Evolutionary conservation across 2,329 filamentous ascomycete species (phyloP).

Genomic region (Aspergillus sp.): DNA sequence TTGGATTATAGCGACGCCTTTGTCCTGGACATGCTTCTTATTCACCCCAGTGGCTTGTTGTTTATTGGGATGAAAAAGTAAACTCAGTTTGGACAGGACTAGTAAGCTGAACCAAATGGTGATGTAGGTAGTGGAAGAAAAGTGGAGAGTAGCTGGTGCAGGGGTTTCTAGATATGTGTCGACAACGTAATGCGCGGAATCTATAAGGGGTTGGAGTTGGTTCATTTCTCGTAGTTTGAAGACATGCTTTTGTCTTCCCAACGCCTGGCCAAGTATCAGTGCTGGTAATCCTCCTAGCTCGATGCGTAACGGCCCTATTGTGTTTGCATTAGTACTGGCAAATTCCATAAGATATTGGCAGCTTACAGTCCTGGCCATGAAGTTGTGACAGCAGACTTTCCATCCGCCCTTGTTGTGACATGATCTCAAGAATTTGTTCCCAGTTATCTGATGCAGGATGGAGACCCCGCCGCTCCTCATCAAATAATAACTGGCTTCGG

Average conservation of each 20-base stretch:
- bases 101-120: slow-evolving; percentile 14
- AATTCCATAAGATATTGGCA: not conserved
- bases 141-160: not conserved
- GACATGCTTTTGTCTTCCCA: not conserved
- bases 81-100: slow-evolving; percentile 7
- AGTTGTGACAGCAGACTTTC: not conserved
- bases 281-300: slow-evolving; percentile 1
- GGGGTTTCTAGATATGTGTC: slow-evolving; percentile 3
- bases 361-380: not conserved
- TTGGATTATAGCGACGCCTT: not conserved
- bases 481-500: not conserved
- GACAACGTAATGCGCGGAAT: slow-evolving; percentile 3
- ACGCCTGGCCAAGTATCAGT: slow-evolving; percentile 9
- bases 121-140: slow-evolving; percentile 5
- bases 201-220: not conserved
- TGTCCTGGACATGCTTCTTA: not conserved
- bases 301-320: slow-evolving; percentile 5
- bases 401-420: not conserved
- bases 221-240: slow-evolving; percentile 3
- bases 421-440: not conserved
- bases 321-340: not conserved
- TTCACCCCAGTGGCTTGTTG: not conserved
- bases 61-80: slow-evolving; percentile 5
- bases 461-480: not conserved
- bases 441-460: not conserved